Evolutionary conservation across 768 basidiomycete genomes (phyloP).

Genomic region (Vishniacozyma victoriae): DNA sequence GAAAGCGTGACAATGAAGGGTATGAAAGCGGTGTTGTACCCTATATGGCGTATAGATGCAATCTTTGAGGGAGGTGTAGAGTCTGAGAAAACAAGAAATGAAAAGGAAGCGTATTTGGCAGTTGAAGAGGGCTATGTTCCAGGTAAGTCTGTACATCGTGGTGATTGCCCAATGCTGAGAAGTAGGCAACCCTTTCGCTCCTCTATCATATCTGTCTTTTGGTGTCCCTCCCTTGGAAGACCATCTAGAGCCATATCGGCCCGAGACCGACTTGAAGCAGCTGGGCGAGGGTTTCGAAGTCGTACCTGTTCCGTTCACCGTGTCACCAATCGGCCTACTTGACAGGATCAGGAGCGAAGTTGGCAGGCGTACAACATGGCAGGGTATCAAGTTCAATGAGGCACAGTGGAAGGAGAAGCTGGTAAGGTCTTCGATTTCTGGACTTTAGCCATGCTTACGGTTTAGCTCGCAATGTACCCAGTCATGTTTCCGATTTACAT

Average conservation of each 20-base stretch:
- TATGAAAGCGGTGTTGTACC: conserved; percentile 42
- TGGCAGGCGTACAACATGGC: conserved; percentile 22
- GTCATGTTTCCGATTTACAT: conserved; percentile 43
- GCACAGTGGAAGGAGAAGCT: conserved; percentile 27
- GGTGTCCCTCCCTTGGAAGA: conserved; percentile 35
- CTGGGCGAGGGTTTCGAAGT: conserved; percentile 32
- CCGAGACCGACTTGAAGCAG: conserved; percentile 28
- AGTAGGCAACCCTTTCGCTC: conserved; percentile 39
- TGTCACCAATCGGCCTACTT: conserved; percentile 29
- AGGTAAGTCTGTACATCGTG: conserved; percentile 15
- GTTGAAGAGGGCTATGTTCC: conserved; percentile 36
- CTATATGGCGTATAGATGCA: conserved; percentile 37
- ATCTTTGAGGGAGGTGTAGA: conserved; percentile 20
- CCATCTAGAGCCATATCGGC: conserved; percentile 28
- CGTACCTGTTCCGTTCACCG: conserved; percentile 37
- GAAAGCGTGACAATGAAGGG: conserved; percentile 22
- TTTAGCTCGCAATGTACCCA: conserved; percentile 35
- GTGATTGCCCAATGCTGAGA: not conserved
- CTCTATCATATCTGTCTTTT: conserved; percentile 38
- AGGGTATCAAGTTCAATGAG: conserved; percentile 27
- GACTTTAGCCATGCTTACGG: not conserved
- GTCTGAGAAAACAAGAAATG: not conserved
- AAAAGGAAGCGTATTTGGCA: conserved; percentile 18
- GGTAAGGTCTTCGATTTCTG: conserved; percentile 14
- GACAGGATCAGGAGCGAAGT: conserved; percentile 19